Conservation (phyloP, 495 filamentous ascomycete genomes). For the Trichoderma reesei region DNA sequence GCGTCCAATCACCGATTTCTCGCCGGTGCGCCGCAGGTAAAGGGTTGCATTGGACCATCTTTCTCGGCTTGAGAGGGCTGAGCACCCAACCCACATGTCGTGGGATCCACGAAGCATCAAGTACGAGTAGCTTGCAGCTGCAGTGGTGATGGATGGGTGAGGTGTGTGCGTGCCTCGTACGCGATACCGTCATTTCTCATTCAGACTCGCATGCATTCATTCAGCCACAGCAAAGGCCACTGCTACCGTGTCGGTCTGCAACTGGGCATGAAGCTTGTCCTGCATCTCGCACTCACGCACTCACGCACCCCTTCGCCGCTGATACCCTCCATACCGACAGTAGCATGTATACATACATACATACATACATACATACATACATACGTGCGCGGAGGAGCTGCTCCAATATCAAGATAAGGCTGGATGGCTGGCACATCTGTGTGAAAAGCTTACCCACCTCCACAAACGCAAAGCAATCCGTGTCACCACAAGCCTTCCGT, state of each 20-base stretch:
- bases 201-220: no score
- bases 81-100: not conserved
- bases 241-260: not conserved
- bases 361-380: no score
- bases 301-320: not conserved
- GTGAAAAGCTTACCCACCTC: not conserved
- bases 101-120: not conserved
- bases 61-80: not conserved
- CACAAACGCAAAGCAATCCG: not conserved
- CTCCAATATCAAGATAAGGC: slow-evolving; percentile 7
- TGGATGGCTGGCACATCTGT: not conserved
- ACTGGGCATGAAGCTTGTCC: not conserved
- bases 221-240: not conserved
- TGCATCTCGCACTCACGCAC: not conserved
- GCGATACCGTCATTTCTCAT: no score
- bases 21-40: no score
- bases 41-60: not conserved
- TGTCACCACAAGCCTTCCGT: not conserved
- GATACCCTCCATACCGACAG: no score
- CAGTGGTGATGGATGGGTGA: no score
- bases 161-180: not conserved
- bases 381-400: not conserved
- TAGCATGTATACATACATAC: no score
- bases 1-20: no score
- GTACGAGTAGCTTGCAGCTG: no score